Evolutionary conservation across 2,329 filamentous ascomycete species (phyloP), one percentile per base, ranked within the genome.

Genomic region (Penicillium sp.): DNA sequence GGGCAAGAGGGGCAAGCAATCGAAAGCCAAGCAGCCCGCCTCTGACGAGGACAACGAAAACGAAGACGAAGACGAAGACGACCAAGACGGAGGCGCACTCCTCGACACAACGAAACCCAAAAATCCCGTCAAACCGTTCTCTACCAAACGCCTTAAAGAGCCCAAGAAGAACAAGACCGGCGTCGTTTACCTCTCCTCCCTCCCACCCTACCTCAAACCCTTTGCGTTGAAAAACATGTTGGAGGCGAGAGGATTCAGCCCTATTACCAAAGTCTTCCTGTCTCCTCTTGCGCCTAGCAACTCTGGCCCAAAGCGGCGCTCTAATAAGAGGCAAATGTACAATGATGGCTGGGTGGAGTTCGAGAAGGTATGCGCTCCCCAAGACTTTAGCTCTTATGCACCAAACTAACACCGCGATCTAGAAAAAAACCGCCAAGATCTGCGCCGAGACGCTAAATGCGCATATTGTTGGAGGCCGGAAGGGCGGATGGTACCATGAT

Each of bases 181-280:
- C 29, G 72, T 75, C 3, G 59, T 76, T 37, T 75, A 75, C 50
- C 60, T 75, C 25, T 73, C 72, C 24, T 74, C 73, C 1, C 58
- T 76, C 1, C 74, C 74, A 3, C 74, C 74, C 24, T 75, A 76
- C 47, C 65, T 76, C n/a, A 74, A 74, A 53, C 73, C 73, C n/a
- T 72, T 66, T 41, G 71, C 72, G 0, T 59, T 76, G n/a, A 74
- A 74, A 49, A 66, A 63, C 4, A 59, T 76, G 6, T 61, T 76
- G 3, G 58, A 67, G 33, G 60, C 69, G 8, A 67, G 73, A 6
- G 68, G 70, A 1, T 76, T 76, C 47, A 59, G 55, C 0, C 72
- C 72, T 3, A 72, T 75, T 37, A 71, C 67, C 18, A 69, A 69
- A 33, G 60, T 74, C n/a, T 76, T 76, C 55, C 61, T 76, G 2